Evolutionary conservation across 305 asterid genomes (phyloP), one percentile per base, ranked within the genome.

Genomic region (Fraxinus latifolia): DNA sequence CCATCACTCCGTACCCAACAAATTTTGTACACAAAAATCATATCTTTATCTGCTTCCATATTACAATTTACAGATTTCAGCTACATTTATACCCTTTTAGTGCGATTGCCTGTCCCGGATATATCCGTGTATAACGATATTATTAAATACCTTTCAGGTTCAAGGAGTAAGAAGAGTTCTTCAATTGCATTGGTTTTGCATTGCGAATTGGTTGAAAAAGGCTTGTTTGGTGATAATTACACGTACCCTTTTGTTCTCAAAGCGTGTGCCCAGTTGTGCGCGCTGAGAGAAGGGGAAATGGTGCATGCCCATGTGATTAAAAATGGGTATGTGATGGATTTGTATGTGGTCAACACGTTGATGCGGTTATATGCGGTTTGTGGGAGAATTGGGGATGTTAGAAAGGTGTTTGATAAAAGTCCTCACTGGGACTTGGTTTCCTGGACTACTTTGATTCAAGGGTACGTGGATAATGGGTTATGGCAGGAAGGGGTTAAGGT

Each of bases 191-290:
- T 86, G 76, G 68, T 83, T 62, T 77, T 85, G 76, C 82, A 80
- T 74, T 42, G 71, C 9, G 82, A 82, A n/a, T 79, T 89, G 83
- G 19, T 85, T 65, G 81, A 29, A n/a, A 86, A 78, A 19, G 88
- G 86, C 25, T 78, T 88, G 47, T 72, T 74, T 81, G 83, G 81
- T 73, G 81, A 88, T 83, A 83, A 31, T 67, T 88, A 86, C 37
- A 88, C 91, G 4, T 85, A 88, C 85, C 90, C 91, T 83, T 87
- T 85, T 80, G 86, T 83, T 27, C 76, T 88, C 36, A 86, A 87
- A 74, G 87, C 90, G 1, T 88, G 91, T 75, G 79, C 84, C n/a
- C 87, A 76, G 60, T 80, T 83, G 23, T 39, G 65, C 27, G 90
- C 82, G n/a, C 39, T 86, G 74, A 71, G 84, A 76, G 76, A 79